These are phyloP conservation scores for Quercus suber DNA, from an alignment of 306 rosid genomes.

Conservation along the genomic window DNA sequence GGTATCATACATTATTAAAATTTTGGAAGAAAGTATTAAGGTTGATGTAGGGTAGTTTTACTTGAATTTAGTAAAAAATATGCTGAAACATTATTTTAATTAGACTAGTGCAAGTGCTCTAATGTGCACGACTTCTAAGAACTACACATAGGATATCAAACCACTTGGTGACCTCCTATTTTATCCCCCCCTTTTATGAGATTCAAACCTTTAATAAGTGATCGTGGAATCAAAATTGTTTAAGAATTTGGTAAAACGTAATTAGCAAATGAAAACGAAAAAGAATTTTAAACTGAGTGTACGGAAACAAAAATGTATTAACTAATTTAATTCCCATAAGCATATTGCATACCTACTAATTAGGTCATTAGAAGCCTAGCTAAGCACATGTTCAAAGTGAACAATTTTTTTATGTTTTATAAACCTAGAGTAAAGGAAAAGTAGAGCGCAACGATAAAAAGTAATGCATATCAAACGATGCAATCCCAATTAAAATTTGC, in stretches of 20 bases:
- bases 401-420: background rate
- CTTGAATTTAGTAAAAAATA: no score
- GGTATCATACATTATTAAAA: no score
- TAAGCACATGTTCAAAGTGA: slow-evolving; percentile 33
- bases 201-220: background rate
- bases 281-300: background rate
- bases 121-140: no score
- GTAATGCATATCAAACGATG: background rate
- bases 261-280: background rate
- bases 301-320: background rate
- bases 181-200: background rate
- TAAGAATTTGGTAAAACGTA: background rate
- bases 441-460: background rate
- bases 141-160: background rate
- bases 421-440: background rate
- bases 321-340: background rate
- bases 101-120: no score
- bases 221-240: no score
- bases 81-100: no score
- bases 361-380: slow-evolving; percentile 38
- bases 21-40: no score
- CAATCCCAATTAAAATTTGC: background rate
- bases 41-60: no score
- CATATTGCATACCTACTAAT: slow-evolving; percentile 27
- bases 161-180: background rate